Evolutionary conservation across 106 monocot genomes (phyloP).

Genomic region (Agapanthus africanus): DNA sequence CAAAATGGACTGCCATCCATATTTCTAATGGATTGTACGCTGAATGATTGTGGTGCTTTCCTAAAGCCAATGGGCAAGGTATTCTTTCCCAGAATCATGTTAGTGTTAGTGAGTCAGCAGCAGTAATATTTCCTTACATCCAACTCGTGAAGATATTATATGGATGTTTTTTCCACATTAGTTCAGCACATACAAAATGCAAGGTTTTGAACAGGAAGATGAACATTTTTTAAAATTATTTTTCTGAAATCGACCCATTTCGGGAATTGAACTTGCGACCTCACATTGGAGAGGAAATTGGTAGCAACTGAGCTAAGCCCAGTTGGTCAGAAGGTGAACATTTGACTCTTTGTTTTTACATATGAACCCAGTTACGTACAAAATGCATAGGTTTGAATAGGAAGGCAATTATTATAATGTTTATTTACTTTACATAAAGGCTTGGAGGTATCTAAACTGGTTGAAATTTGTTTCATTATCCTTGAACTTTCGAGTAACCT

Average conservation of each 20-base stretch:
- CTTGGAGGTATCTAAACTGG: background rate
- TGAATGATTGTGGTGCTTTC: conserved; percentile 62
- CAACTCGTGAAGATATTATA: background rate
- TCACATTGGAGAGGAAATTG: too few species aligned
- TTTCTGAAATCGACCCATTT: too few species aligned
- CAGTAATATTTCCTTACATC: too few species aligned
- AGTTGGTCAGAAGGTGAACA: too few species aligned
- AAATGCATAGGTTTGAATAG: too few species aligned
- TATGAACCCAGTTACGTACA: too few species aligned
- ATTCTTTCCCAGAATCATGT: background rate
- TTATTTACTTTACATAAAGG: too few species aligned
- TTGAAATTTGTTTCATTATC: background rate
- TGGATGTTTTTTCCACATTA: background rate
- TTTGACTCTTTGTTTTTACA: too few species aligned
- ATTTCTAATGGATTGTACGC: conserved; percentile 74
- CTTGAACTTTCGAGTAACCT: background rate
- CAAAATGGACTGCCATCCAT: conserved; percentile 40
- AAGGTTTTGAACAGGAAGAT: background rate
- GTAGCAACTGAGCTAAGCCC: too few species aligned
- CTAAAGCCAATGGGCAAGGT: conserved; percentile 57
- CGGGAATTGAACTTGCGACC: too few species aligned
- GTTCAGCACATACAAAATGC: background rate
- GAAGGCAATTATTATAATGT: too few species aligned
- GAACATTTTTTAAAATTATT: background rate
- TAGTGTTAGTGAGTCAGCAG: background rate